phyloP scores from a whole-genome alignment of 129 eudicot species.

The Centrapalus pauciflorus region DNA sequence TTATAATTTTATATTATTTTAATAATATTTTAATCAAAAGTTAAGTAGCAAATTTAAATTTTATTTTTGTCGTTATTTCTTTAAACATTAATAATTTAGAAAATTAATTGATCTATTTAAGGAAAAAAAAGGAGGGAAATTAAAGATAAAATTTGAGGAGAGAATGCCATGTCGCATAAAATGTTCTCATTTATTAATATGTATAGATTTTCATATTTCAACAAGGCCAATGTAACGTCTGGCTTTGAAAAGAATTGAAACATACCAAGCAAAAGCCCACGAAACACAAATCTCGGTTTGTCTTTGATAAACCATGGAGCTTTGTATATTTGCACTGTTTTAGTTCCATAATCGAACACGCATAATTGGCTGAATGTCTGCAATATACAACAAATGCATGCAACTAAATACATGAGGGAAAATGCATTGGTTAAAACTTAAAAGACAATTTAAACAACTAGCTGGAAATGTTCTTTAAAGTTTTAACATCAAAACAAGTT shows the following conservation, averaged over 20 bases:
- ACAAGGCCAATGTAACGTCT: not conserved
- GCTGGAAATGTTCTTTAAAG: not conserved
- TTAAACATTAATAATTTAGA: too few relatives aligned
- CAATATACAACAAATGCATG: not conserved
- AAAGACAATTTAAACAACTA: not conserved
- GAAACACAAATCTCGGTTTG: slow-evolving; percentile 82
- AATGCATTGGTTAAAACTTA: slow-evolving; percentile 10
- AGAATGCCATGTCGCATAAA: too few relatives aligned
- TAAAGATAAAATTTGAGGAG: too few relatives aligned
- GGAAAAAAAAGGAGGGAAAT: too few relatives aligned
- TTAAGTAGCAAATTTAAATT: too few relatives aligned
- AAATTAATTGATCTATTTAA: too few relatives aligned
- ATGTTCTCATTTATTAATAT: too few relatives aligned
- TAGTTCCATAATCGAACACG: slow-evolving; percentile 68
- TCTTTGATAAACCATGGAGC: slow-evolving; percentile 96
- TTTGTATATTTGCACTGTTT: slow-evolving; percentile 63
- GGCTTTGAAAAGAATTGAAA: not conserved
- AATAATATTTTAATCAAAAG: too few relatives aligned
- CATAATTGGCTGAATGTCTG: slow-evolving; percentile 98
- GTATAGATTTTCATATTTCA: too few relatives aligned
- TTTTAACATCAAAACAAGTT: not conserved
- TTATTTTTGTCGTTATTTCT: too few relatives aligned
- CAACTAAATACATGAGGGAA: slow-evolving; percentile 1
- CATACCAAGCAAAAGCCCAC: slow-evolving; percentile 93
- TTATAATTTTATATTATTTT: too few relatives aligned